Base-by-base conservation (phyloP, 2,329 filamentous ascomycete species). In the Diaporthe sp. region DNA sequence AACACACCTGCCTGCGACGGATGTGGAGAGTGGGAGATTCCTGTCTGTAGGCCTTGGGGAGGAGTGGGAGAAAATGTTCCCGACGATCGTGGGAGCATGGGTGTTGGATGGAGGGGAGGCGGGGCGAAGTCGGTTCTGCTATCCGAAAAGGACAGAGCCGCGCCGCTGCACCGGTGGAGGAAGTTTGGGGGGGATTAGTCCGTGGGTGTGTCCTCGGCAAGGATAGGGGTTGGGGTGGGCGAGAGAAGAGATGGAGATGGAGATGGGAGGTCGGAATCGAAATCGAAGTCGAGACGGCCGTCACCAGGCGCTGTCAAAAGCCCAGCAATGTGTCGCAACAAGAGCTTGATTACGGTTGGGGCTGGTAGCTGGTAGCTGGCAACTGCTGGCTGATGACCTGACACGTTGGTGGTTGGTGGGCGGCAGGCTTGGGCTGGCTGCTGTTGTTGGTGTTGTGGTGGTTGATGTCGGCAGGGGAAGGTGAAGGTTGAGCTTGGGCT, bases 61-160 rank as follows among this genome's bases (percentile, higher is more conserved):
- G 88, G 88, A 86, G 87, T 89, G 84, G 89, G 89, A 82, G 90
- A 90, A 84, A 91, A 91, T 82, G 89, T 90, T 89, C 89, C 90
- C 86, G 89, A 86, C 85, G 88, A 85, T 86, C 84, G 87, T 85
- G 88, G 87, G 86, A 89, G 87, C 88, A 90, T 90, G 88, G 86
- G 83, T 73, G 71, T 71, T 73, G 75, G 75, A 75, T 76, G 73
- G 68, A 70, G 71, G 70, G 73, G 73, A 50, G 75, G 72, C 65
- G 75, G 75, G 69, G 77, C 75, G 77, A 78, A 78, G 78, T 76
- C 70, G 78, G 79, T 77, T 77, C 78, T 80, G 77, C 79, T 79
- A 79, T 79, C 79, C 79, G n/a, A 73, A 70, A 70, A 76, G 78
- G 80, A 80, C 76, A 79, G 79, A 79, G 80, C 78, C 76, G 77